Base-by-base conservation (phyloP, 164 flowering plant genomes). In the Brasenia schreberi region DNA sequence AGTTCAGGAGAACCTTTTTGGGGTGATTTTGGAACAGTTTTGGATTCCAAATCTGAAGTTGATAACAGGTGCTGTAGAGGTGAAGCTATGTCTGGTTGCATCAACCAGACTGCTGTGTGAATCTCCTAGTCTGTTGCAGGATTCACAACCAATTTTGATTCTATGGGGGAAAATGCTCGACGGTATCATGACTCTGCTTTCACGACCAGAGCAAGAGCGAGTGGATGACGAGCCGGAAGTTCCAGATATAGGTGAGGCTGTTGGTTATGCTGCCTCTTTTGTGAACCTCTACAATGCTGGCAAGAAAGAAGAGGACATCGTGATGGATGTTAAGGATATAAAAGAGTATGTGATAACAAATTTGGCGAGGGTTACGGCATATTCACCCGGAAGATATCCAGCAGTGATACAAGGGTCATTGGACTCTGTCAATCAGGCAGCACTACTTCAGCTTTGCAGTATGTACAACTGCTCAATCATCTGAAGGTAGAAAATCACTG, bases 21-120 rank as follows among this genome's bases (percentile, higher is more conserved):
- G 64, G 19, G 69, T 68, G 14, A 89, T 89, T 68, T 66, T 94
- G 72, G 85, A 83, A 77, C 86, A 86, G 68, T 80, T 89, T 61
- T 90, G 96, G 98, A 82, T 94, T 67, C 95, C 98, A 1, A 78
- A 81, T 80, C 89, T 94, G n/a, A 94, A 80, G 74, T 68, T 77
- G 65, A 91, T 91, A 67, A 82, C 90, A 0, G 97, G 98, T 43
- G 17, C 70, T 17, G 72, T 85, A 65, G 99, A 94, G 75, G 56
- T 83, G 62, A 89, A 94, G 83, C 77, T 94, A 66, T 78, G 86
- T 75, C 70, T 96, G 12, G 96, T 89, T 69, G 96, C 96, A 65
- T 83, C 99, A 49, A 87, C 85, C 27, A 85, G 79, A 68, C 87
- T 91, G 53, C 69, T 94, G 39, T 91, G 96, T 72, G 99, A 94